These are phyloP conservation scores for Volvariella volvacea DNA, from an alignment of 1,284 basidiomycete species.

Conservation along the genomic window DNA sequence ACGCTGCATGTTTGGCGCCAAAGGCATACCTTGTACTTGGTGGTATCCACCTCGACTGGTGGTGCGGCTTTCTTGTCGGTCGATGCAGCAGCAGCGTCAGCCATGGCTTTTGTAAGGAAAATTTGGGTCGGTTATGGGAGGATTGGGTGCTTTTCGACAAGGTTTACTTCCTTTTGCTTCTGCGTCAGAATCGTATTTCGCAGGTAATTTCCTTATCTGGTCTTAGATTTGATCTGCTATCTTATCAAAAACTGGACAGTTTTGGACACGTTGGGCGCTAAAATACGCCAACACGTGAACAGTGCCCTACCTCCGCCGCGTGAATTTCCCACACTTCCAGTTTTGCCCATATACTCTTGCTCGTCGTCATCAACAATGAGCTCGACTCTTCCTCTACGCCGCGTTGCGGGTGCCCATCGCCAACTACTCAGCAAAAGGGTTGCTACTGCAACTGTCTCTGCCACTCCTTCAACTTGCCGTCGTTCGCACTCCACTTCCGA, in stretches of 20 bases:
- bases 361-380: constrained; percentile 12
- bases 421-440: constrained; percentile 10
- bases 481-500: constrained; percentile 27
- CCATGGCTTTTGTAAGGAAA: no score
- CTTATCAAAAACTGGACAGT: no score
- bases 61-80: constrained; percentile 43
- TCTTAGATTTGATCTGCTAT: no score
- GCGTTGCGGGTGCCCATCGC: constrained; percentile 20
- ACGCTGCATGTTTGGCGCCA: no score
- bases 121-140: neutral
- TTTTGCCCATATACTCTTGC: neutral
- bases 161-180: constrained; percentile 4
- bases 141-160: neutral
- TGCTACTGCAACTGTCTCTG: neutral
- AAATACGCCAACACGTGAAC: no score
- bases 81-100: constrained; percentile 23
- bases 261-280: no score
- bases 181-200: neutral
- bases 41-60: constrained; percentile 66
- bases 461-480: constrained; percentile 8
- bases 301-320: neutral
- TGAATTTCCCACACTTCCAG: constrained; percentile 1
- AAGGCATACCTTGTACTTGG: constrained; percentile 70
- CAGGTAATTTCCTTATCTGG: neutral
- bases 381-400: constrained; percentile 22